phyloP scores from a whole-genome alignment of 2,329 filamentous ascomycete species.

The Aspergillus fumigatiaffinis region DNA sequence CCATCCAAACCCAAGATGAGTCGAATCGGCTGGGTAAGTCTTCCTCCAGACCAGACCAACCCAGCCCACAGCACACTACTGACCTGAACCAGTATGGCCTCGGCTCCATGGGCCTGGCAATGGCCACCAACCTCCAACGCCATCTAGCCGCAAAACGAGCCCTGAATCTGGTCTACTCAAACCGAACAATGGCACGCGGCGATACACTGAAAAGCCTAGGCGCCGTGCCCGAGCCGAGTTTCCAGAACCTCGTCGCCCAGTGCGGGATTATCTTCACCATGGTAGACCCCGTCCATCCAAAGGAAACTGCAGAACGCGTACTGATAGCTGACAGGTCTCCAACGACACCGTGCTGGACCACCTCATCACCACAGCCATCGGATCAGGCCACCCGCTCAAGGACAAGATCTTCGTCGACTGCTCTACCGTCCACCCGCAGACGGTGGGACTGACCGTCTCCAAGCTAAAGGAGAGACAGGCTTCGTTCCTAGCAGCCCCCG shows the following conservation, averaged over 20 bases:
- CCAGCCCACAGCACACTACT: neutral
- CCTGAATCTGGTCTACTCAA: conserved; percentile 35
- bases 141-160: conserved; percentile 33
- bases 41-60: neutral
- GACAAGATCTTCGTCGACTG: conserved; percentile 83
- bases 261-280: conserved; percentile 41
- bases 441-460: conserved; percentile 38
- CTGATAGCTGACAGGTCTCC: conserved; percentile 26
- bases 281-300: conserved; percentile 15
- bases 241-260: conserved; percentile 32
- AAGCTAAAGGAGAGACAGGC: conserved; percentile 33
- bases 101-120: conserved; percentile 44
- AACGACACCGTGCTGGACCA: conserved; percentile 39
- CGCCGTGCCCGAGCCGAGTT: conserved; percentile 28
- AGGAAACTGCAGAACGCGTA: conserved; percentile 1
- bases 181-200: conserved; percentile 40
- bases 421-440: conserved; percentile 80
- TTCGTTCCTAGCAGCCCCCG: conserved; percentile 39
- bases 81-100: conserved; percentile 35
- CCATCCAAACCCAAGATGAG: conserved; percentile 18
- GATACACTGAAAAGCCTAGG: conserved; percentile 34
- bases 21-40: conserved; percentile 35
- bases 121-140: conserved; percentile 42
- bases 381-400: conserved; percentile 39
- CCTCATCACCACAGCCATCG: conserved; percentile 24